Percentiles rank a stretch among this genome's conserved stretches.
Conservation (phyloP, 129 eudicot genomes). For the Solidago caesia region DNA sequence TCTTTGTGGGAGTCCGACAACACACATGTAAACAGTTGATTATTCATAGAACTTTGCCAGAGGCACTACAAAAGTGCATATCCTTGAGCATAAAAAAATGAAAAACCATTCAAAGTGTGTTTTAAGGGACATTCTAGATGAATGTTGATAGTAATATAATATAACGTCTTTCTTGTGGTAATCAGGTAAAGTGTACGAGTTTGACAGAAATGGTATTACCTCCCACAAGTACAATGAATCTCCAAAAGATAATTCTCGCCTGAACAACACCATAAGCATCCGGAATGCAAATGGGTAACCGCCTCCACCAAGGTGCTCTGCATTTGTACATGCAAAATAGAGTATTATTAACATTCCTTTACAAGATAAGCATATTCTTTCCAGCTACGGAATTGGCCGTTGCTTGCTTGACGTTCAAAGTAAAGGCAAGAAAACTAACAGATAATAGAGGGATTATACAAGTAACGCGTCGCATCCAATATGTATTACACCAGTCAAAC, state of each 20-base stretch:
- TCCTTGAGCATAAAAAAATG: background rate
- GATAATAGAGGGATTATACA: background rate
- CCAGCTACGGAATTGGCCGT: background rate
- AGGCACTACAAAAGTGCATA: too few relatives aligned
- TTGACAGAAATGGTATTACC: constrained; percentile 40
- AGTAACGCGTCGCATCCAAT: background rate
- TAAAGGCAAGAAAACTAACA: background rate
- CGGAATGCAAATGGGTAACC: constrained; percentile 93
- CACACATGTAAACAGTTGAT: too few relatives aligned
- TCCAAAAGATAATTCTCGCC: constrained; percentile 91
- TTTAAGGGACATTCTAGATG: constrained; percentile 2
- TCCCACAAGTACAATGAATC: constrained; percentile 97
- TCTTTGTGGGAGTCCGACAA: too few relatives aligned
- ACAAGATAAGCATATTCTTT: background rate
- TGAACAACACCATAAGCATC: constrained; percentile 96
- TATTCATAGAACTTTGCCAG: too few relatives aligned
- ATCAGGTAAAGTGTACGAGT: background rate
- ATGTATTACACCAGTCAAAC: background rate
- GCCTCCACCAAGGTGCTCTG: constrained; percentile 93
- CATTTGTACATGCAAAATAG: constrained; percentile 15
- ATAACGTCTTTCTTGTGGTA: too few relatives aligned
- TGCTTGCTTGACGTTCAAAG: background rate
- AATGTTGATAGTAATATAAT: background rate
- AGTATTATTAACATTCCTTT: background rate
- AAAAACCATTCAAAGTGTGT: background rate